Conservation (phyloP, 2,329 filamentous ascomycete genomes). For the Aspergillus awamori region DNA sequence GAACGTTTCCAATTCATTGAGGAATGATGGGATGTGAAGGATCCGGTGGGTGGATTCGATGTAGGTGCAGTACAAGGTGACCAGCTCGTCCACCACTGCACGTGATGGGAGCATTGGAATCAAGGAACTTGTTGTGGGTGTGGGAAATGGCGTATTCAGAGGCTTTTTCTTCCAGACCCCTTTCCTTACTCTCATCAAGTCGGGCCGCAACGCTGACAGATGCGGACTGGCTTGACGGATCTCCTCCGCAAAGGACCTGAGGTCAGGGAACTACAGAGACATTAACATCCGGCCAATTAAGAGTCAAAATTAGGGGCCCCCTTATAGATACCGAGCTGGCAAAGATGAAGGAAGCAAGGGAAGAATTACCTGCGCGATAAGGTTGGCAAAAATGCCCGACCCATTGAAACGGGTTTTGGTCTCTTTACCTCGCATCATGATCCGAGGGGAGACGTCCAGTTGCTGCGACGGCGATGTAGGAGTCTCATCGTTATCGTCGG, state of each 20-base stretch:
- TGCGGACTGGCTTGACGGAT: slow-evolving; percentile 41
- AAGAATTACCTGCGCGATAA: slow-evolving; percentile 41
- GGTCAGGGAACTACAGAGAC: slow-evolving; percentile 39
- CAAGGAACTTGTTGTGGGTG: slow-evolving; percentile 34
- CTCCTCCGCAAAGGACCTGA: slow-evolving; percentile 42
- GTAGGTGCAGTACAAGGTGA: slow-evolving; percentile 43
- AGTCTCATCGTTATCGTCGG: slow-evolving; percentile 23
- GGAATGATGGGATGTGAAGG: slow-evolving; percentile 45
- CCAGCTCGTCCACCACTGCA: slow-evolving; percentile 40
- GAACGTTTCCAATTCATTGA: slow-evolving; percentile 41
- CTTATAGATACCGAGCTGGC: not conserved
- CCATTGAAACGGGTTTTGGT: slow-evolving; percentile 47
- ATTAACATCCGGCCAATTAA: slow-evolving; percentile 16
- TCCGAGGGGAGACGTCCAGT: slow-evolving; percentile 36
- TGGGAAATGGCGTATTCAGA: slow-evolving; percentile 33
- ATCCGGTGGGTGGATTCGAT: slow-evolving; percentile 45
- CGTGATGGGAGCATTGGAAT: slow-evolving; percentile 39
- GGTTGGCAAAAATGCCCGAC: slow-evolving; percentile 43
- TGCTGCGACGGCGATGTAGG: slow-evolving; percentile 35
- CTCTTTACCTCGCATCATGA: slow-evolving; percentile 43
- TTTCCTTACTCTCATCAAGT: slow-evolving; percentile 37
- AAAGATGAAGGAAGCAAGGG: not conserved
- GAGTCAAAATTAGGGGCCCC: not conserved
- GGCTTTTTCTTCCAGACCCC: slow-evolving; percentile 35
- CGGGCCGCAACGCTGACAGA: slow-evolving; percentile 37